phyloP scores from a whole-genome alignment of 2,329 filamentous ascomycete species.

The Aspergillus ochraceus region DNA sequence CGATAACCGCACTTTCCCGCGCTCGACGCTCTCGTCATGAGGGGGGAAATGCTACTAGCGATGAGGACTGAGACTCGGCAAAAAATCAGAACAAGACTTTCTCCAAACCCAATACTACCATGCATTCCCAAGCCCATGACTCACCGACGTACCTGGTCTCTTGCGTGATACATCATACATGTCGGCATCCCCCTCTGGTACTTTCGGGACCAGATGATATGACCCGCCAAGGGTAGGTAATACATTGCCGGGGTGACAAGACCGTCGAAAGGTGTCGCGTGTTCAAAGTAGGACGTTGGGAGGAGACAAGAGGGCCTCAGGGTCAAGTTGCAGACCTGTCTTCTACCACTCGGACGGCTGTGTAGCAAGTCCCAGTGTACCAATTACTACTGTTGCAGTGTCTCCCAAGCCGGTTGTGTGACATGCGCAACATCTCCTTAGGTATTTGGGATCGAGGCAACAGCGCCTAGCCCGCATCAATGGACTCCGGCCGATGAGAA shows the following conservation, averaged over 20 bases:
- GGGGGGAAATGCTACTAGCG: no score
- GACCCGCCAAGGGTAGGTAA: neutral
- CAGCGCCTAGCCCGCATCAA: neutral
- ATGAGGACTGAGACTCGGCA: neutral
- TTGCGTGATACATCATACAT: neutral
- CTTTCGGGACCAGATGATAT: neutral
- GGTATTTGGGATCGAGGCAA: neutral
- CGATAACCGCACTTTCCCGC: conserved; percentile 17
- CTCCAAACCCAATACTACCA: neutral
- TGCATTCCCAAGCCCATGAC: neutral
- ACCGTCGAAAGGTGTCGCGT: conserved; percentile 4
- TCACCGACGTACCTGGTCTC: neutral
- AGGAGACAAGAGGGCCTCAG: neutral
- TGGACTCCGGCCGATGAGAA: neutral
- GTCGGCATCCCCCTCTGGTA: neutral
- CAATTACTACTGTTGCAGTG: conserved; percentile 20
- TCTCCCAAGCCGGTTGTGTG: conserved; percentile 12
- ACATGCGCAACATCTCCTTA: conserved; percentile 17
- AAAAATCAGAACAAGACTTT: no score
- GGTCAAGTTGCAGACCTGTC: neutral
- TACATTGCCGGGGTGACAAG: neutral
- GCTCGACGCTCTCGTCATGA: neutral
- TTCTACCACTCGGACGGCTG: neutral
- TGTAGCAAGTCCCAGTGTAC: neutral
- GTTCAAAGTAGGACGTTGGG: conserved; percentile 6